Evolutionary conservation across 208 protist species (phyloP).

Genomic region (Trypanosoma platydactyli): DNA sequence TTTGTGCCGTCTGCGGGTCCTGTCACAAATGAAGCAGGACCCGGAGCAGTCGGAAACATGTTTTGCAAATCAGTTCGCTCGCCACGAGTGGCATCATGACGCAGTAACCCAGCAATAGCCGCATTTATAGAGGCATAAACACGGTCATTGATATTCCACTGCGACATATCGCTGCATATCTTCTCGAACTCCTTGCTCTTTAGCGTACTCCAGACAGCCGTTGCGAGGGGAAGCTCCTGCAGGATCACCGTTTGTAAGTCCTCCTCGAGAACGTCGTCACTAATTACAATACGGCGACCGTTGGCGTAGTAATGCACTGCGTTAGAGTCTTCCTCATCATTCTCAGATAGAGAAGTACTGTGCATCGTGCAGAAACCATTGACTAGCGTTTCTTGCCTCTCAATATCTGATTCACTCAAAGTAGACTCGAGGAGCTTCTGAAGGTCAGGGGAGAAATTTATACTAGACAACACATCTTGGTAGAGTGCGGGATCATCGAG

Average conservation of each 20-base stretch:
- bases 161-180: constrained; percentile 20
- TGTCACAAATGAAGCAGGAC: constrained; percentile 5
- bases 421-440: constrained; percentile 7
- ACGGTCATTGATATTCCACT: constrained; percentile 34
- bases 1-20: neutral
- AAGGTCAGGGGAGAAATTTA: constrained; percentile 17
- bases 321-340: neutral
- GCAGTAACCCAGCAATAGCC: constrained; percentile 23
- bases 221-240: constrained; percentile 27
- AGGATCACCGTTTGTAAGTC: constrained; percentile 37
- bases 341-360: neutral
- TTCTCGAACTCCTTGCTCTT: constrained; percentile 38
- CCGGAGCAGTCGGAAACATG: neutral
- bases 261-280: constrained; percentile 33
- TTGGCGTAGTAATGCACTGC: constrained; percentile 36
- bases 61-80: constrained; percentile 17
- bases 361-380: constrained; percentile 14
- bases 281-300: constrained; percentile 46
- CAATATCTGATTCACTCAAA: neutral
- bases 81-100: constrained; percentile 5
- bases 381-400: neutral
- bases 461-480: neutral
- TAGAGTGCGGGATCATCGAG: constrained; percentile 17
- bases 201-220: constrained; percentile 25
- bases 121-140: constrained; percentile 50